Percentiles rank a stretch among this genome's conserved stretches.
Conservation (phyloP, 2,329 filamentous ascomycete genomes). For the Cryphonectria radicalis region DNA sequence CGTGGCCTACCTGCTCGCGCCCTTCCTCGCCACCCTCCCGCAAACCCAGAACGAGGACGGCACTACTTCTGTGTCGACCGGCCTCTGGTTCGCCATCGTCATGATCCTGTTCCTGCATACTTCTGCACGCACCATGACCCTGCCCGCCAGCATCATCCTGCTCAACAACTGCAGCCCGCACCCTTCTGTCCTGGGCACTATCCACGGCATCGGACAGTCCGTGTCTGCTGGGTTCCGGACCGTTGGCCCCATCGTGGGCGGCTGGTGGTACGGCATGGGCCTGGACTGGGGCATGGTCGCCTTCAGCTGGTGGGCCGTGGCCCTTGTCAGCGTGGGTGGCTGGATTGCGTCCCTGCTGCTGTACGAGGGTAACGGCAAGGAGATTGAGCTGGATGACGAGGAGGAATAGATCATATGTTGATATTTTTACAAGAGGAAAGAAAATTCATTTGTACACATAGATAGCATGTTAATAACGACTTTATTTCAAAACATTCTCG, state of each 20-base stretch:
- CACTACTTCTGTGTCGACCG: conserved; percentile 29
- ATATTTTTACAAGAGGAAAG: not conserved
- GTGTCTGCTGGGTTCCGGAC: conserved; percentile 55
- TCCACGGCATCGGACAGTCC: conserved; percentile 58
- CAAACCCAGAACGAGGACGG: conserved; percentile 24
- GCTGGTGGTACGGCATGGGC: conserved; percentile 52
- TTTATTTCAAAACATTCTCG: not conserved
- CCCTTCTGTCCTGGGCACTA: conserved; percentile 60
- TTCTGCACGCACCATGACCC: conserved; percentile 70
- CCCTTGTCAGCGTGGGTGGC: conserved; percentile 57
- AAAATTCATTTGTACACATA: conserved; percentile 7
- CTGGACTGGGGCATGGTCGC: conserved; percentile 51
- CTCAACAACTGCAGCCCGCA: conserved; percentile 65
- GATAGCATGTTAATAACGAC: conserved; percentile 12
- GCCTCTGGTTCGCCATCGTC: conserved; percentile 60
- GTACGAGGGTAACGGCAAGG: conserved; percentile 67
- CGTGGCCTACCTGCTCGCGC: conserved; percentile 68
- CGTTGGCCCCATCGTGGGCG: conserved; percentile 54
- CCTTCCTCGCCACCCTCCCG: conserved; percentile 69
- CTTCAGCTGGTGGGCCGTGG: conserved; percentile 52
- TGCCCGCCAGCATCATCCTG: conserved; percentile 62
- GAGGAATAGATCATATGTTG: conserved; percentile 34
- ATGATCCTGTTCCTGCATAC: conserved; percentile 71
- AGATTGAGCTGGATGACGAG: conserved; percentile 57
- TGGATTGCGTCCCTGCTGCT: conserved; percentile 64